These are phyloP conservation scores for Coniochaeta sp. DNA, from an alignment of 2,329 filamentous ascomycete species.

Conservation along the genomic window DNA sequence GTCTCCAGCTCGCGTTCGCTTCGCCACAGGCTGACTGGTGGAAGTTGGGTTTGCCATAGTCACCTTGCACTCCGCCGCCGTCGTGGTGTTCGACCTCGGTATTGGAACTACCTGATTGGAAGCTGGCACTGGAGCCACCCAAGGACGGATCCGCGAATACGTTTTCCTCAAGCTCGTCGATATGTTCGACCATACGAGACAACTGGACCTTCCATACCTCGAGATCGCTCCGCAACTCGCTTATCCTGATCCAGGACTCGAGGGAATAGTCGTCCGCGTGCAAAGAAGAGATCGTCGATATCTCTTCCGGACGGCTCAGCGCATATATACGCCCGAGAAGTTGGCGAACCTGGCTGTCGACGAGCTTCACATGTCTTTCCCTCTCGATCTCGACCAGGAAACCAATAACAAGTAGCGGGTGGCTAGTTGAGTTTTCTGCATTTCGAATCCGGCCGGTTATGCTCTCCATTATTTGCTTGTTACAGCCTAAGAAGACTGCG, in stretches of 20 bases:
- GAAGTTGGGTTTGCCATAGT: background rate
- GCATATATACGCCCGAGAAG: slow-evolving; percentile 1
- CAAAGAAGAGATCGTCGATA: background rate
- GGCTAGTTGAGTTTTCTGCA: slow-evolving; percentile 2
- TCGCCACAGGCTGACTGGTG: background rate
- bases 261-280: slow-evolving; percentile 4
- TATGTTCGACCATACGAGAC: slow-evolving; percentile 14
- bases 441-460: slow-evolving; percentile 4
- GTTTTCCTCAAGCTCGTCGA: slow-evolving; percentile 3
- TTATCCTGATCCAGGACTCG: slow-evolving; percentile 13
- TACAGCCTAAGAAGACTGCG: slow-evolving; percentile 6
- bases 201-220: slow-evolving; percentile 14
- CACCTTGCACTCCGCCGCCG: background rate
- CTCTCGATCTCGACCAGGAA: slow-evolving; percentile 8
- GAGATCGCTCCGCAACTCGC: slow-evolving; percentile 11
- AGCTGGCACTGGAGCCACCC: background rate
- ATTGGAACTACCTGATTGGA: background rate
- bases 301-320: background rate
- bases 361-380: slow-evolving; percentile 2
- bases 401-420: slow-evolving; percentile 5
- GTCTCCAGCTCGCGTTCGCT: no score
- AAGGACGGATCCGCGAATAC: background rate
- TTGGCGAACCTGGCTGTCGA: background rate
- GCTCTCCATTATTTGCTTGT: background rate
- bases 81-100: background rate